Conservation (phyloP, 2,329 filamentous ascomycete genomes). For the Calonectria ilicicola region DNA sequence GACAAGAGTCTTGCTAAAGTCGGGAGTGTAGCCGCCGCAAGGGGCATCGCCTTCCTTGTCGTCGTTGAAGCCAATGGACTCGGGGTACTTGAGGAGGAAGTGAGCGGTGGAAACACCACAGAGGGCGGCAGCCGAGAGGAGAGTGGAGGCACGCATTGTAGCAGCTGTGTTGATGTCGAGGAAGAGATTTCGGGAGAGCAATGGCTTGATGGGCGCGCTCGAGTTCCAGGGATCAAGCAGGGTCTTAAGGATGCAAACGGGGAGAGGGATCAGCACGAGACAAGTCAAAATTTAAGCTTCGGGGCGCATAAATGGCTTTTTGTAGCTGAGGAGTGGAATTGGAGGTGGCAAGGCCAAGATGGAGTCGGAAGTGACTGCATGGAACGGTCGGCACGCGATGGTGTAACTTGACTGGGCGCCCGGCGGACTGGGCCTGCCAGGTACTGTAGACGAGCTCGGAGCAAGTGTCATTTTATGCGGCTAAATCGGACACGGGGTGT, state of each 20-base stretch:
- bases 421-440: slow-evolving; percentile 3
- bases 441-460: neutral
- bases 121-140: slow-evolving; percentile 53
- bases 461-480: slow-evolving; percentile 8
- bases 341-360: neutral
- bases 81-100: slow-evolving; percentile 64
- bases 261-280: neutral
- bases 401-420: slow-evolving; percentile 17
- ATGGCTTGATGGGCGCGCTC: neutral
- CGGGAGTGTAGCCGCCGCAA: slow-evolving; percentile 66
- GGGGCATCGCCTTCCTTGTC: slow-evolving; percentile 59
- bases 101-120: slow-evolving; percentile 61
- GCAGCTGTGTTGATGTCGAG: neutral
- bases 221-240: neutral
- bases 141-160: slow-evolving; percentile 50
- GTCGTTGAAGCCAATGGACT: slow-evolving; percentile 60
- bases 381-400: slow-evolving; percentile 17
- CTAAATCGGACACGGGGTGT: neutral
- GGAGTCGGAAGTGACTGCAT: neutral
- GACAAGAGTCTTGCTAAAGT: slow-evolving; percentile 62
- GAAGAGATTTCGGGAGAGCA: neutral
- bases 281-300: neutral
- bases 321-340: slow-evolving; percentile 15
- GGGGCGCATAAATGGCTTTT: slow-evolving; percentile 23
- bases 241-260: neutral